Evolutionary conservation across 768 basidiomycete genomes (phyloP).

Genomic region (Lentinula detonsa): DNA sequence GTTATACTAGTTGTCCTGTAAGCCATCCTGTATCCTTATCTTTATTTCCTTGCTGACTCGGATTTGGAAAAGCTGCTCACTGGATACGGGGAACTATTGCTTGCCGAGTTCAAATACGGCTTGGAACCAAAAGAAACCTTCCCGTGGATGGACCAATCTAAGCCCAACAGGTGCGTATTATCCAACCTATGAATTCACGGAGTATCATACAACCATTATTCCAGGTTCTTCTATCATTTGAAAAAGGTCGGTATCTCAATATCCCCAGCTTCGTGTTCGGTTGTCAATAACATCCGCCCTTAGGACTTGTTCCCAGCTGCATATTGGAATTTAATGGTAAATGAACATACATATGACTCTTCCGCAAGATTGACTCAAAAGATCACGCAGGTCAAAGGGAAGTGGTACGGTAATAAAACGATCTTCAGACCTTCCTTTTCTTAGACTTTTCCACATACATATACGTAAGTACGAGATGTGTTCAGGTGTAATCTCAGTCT

Average conservation of each 20-base stretch:
- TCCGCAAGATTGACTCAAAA: constrained; percentile 6
- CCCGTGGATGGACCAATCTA: constrained; percentile 66
- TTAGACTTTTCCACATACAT: neutral
- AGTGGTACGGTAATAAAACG: constrained; percentile 44
- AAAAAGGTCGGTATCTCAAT: constrained; percentile 53
- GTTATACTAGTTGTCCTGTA: constrained; percentile 86
- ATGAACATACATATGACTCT: constrained; percentile 4
- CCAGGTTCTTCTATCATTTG: constrained; percentile 76
- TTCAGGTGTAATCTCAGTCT: no score
- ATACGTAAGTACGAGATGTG: neutral
- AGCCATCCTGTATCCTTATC: constrained; percentile 18
- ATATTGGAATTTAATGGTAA: constrained; percentile 75
- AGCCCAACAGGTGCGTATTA: constrained; percentile 56
- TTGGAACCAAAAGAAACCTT: constrained; percentile 86
- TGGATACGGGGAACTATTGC: constrained; percentile 76
- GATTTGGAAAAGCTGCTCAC: constrained; percentile 55
- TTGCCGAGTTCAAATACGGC: constrained; percentile 95
- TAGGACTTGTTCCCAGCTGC: constrained; percentile 66
- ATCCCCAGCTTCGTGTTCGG: neutral
- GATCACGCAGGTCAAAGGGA: constrained; percentile 25
- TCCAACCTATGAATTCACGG: neutral
- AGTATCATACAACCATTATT: constrained; percentile 10
- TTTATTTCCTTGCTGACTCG: neutral
- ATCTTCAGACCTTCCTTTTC: constrained; percentile 32
- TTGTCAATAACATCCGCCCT: neutral